These are phyloP conservation scores for Wallacemonas sp. DNA, from an alignment of 208 protist genomes.

Conservation along the genomic window DNA sequence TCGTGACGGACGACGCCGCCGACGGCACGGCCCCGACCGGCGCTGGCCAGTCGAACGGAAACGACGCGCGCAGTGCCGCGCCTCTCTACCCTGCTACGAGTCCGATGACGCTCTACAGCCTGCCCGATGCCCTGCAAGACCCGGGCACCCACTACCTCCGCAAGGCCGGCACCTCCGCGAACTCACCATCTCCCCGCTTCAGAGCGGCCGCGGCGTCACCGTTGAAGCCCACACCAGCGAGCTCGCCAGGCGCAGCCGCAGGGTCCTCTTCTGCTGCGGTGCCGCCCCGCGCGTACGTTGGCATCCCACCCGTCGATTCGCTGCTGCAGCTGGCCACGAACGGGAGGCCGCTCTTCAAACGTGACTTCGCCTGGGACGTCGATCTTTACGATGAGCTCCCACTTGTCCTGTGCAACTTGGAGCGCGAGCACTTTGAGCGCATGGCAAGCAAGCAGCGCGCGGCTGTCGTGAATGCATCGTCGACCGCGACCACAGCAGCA, in stretches of 20 bases:
- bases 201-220: neutral
- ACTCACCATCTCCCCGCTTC: too few relatives aligned
- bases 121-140: neutral
- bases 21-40: neutral
- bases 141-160: conserved; percentile 1
- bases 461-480: conserved; percentile 14
- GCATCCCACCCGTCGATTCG: neutral
- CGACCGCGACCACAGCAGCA: neutral
- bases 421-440: conserved; percentile 11
- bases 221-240: neutral
- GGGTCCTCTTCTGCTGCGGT: neutral
- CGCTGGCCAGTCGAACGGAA: neutral
- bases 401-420: conserved; percentile 17
- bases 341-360: neutral
- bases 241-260: neutral
- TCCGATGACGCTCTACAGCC: neutral
- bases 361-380: conserved; percentile 32
- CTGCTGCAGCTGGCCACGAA: neutral
- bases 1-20: too few relatives aligned
- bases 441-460: conserved; percentile 14
- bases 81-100: conserved; percentile 6
- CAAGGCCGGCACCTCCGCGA: neutral
- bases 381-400: conserved; percentile 51
- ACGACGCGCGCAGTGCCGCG: neutral
- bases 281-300: neutral